A percentile compares a stretch with the other conserved stretches of the same genome.
Conservation (phyloP, 257 asterid species). For the Solanum dulcamara region DNA sequence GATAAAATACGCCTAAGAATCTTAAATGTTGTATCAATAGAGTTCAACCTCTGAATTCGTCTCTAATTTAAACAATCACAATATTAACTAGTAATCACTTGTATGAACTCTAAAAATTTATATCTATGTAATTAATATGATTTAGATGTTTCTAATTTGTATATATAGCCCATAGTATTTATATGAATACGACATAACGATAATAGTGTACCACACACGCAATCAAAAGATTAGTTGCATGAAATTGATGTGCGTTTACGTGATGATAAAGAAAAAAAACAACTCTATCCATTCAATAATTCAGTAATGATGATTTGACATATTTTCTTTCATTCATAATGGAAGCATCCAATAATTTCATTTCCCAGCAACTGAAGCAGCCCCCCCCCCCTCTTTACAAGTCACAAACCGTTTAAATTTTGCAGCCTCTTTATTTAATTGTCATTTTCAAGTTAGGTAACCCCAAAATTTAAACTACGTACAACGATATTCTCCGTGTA, state of each 20-base stretch:
- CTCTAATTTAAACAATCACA: neutral
- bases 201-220: neutral
- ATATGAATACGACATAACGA: neutral
- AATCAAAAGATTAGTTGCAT: neutral
- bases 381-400: neutral
- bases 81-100: neutral
- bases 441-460: neutral
- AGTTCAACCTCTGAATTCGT: neutral
- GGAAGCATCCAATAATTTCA: neutral
- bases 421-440: neutral
- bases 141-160: neutral
- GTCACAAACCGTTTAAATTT: neutral
- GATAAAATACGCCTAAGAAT: neutral
- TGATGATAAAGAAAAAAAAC: neutral
- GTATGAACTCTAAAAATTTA: neutral
- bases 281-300: neutral
- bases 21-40: neutral
- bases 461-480: neutral
- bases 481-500: neutral
- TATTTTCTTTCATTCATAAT: neutral
- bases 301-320: neutral
- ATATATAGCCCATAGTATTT: neutral
- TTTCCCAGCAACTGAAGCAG: neutral
- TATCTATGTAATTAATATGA: neutral
- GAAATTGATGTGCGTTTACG: neutral